These are phyloP conservation scores for Penicillium sp. DNA, from an alignment of 2,329 filamentous ascomycete genomes.

Conservation along the genomic window DNA sequence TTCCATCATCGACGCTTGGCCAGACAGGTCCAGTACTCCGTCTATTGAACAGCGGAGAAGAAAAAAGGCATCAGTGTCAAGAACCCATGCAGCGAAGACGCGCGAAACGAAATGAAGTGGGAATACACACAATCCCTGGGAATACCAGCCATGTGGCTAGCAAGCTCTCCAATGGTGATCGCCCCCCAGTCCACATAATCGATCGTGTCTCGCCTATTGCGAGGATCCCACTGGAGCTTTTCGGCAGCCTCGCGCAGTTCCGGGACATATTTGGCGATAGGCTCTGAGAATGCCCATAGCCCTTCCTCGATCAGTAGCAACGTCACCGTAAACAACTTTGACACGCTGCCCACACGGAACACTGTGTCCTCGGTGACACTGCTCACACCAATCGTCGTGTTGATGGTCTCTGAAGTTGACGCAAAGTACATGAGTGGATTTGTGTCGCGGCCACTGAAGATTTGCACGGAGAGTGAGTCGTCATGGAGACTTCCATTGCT, in stretches of 20 bases:
- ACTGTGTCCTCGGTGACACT: conserved; percentile 38
- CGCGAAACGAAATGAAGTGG: not conserved
- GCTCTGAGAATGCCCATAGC: conserved; percentile 15
- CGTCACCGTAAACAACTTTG: conserved; percentile 40
- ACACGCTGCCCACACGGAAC: conserved; percentile 41
- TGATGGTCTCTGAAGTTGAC: conserved; percentile 2
- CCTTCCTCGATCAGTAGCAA: conserved; percentile 27
- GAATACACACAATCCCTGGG: conserved; percentile 30
- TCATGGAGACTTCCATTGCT: not conserved
- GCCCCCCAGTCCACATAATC: conserved; percentile 28
- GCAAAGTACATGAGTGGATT: conserved; percentile 2
- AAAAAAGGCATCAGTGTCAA: too few species aligned
- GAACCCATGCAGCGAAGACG: not conserved
- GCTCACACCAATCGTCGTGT: conserved; percentile 9
- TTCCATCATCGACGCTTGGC: conserved; percentile 3
- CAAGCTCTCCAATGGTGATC: conserved; percentile 35
- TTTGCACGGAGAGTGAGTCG: conserved; percentile 9
- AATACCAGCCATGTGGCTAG: conserved; percentile 34
- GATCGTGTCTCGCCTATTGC: conserved; percentile 10
- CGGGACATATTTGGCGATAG: conserved; percentile 22
- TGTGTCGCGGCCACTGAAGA: conserved; percentile 4
- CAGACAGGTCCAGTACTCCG: conserved; percentile 10
- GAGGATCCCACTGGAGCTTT: not conserved
- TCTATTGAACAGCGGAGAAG: not conserved
- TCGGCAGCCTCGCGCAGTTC: conserved; percentile 13